Evolutionary conservation across 768 basidiomycete genomes (phyloP).

Genomic region (Lactifluus subvellereus): DNA sequence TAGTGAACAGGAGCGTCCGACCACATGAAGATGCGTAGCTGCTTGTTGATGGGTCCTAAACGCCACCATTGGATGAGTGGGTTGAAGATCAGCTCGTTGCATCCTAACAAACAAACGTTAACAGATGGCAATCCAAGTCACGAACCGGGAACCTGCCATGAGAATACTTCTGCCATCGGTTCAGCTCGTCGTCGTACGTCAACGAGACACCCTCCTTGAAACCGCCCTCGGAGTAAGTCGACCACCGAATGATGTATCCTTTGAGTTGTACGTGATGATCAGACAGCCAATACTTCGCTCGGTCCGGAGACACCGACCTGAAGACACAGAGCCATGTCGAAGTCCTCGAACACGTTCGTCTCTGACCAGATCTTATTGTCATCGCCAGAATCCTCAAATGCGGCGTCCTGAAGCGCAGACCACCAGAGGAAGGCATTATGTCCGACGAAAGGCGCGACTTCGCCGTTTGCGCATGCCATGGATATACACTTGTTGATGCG

Average conservation of each 20-base stretch:
- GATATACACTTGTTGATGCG: slow-evolving; percentile 82
- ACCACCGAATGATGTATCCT: slow-evolving; percentile 78
- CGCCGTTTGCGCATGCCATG: slow-evolving; percentile 74
- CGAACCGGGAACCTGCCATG: slow-evolving; percentile 44
- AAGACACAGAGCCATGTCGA: slow-evolving; percentile 71
- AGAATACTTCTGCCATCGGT: slow-evolving; percentile 87
- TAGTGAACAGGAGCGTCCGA: slow-evolving; percentile 73
- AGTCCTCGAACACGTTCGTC: slow-evolving; percentile 76
- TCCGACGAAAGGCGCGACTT: slow-evolving; percentile 79
- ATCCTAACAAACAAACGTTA: slow-evolving; percentile 36
- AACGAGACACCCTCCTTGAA: slow-evolving; percentile 92
- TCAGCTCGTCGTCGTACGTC: slow-evolving; percentile 85
- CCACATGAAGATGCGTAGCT: slow-evolving; percentile 73
- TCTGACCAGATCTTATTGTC: slow-evolving; percentile 71
- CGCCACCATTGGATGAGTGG: slow-evolving; percentile 74
- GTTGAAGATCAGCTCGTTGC: slow-evolving; percentile 79
- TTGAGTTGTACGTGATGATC: slow-evolving; percentile 30
- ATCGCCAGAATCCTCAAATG: slow-evolving; percentile 63
- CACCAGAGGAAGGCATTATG: slow-evolving; percentile 89
- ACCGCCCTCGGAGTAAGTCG: slow-evolving; percentile 75
- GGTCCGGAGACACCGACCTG: slow-evolving; percentile 29
- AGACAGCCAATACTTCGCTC: not conserved
- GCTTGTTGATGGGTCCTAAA: slow-evolving; percentile 77
- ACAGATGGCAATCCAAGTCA: not conserved
- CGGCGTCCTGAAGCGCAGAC: slow-evolving; percentile 83